Evolutionary conservation across 768 basidiomycete genomes (phyloP).

Genomic region (Boletellus ananas): DNA sequence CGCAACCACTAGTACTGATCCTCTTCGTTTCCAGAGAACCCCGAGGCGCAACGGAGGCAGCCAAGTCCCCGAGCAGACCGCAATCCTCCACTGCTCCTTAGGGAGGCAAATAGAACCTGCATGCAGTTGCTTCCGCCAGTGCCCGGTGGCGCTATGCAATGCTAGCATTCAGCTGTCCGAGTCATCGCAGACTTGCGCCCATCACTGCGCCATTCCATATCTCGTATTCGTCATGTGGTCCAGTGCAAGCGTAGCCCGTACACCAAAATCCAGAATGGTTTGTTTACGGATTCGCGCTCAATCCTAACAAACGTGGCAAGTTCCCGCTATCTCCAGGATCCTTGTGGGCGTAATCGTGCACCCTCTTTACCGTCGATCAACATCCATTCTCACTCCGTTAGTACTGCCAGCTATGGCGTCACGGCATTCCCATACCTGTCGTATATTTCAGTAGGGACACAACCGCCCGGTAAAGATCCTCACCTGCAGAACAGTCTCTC

Average conservation of each 20-base stretch:
- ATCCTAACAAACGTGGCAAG: conserved; percentile 21
- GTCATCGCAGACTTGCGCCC: neutral
- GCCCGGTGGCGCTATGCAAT: neutral
- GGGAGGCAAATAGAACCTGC: conserved; percentile 9
- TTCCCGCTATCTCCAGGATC: conserved; percentile 30
- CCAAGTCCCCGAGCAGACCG: conserved; percentile 1
- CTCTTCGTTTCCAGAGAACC: conserved; percentile 11
- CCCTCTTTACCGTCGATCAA: conserved; percentile 27
- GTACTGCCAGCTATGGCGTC: conserved; percentile 15
- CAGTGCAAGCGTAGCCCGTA: neutral
- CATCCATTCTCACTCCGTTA: conserved; percentile 26
- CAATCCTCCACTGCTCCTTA: conserved; percentile 3
- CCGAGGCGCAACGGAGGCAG: neutral
- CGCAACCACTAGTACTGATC: neutral
- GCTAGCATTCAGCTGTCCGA: neutral
- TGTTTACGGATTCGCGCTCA: conserved; percentile 7
- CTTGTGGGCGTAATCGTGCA: conserved; percentile 2
- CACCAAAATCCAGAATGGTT: neutral
- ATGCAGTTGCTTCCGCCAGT: neutral
- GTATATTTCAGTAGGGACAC: conserved; percentile 8
- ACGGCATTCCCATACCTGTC: conserved; percentile 65
- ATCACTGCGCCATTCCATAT: neutral
- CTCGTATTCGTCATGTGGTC: conserved; percentile 11
- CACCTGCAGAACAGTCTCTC: conserved; percentile 95
- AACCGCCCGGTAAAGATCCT: conserved; percentile 4